A percentile compares a stretch with the other conserved stretches of the same genome.
Evolutionary conservation across 2,329 filamentous ascomycete species (phyloP).

Genomic region (Penicillium brasilianum): DNA sequence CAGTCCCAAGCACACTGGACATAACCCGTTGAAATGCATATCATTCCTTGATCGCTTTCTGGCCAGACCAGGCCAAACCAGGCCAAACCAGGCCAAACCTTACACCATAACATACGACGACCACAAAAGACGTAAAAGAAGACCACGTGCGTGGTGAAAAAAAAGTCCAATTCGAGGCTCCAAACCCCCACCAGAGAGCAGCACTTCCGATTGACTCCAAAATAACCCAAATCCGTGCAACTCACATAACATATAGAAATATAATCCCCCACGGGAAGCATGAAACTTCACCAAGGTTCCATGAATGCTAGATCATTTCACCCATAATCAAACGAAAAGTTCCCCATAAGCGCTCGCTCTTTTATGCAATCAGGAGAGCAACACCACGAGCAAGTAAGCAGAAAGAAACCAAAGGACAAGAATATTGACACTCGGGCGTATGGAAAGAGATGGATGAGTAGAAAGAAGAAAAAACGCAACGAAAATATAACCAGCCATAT

Average conservation of each 20-base stretch:
- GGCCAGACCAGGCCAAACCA: not conserved
- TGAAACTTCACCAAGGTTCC: not conserved
- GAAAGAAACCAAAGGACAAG: not conserved
- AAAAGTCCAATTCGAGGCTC: not conserved
- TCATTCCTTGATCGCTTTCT: not conserved
- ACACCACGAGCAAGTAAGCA: slow-evolving; percentile 15
- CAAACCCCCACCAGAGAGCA: not conserved
- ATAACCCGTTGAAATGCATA: not conserved
- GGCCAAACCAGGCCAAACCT: too few relatives aligned
- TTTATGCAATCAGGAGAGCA: slow-evolving; percentile 28
- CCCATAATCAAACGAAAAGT: slow-evolving; percentile 4
- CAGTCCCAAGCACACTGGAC: not conserved
- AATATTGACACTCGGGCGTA: not conserved
- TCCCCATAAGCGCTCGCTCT: slow-evolving; percentile 22
- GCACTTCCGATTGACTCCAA: slow-evolving; percentile 15
- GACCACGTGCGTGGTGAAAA: not conserved
- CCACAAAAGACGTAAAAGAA: not conserved
- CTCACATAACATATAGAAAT: not conserved
- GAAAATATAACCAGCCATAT: slow-evolving; percentile 12
- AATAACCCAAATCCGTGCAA: slow-evolving; percentile 6
- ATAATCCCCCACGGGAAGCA: not conserved
- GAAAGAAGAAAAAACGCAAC: not conserved
- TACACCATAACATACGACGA: not conserved
- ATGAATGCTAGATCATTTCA: slow-evolving; percentile 2
- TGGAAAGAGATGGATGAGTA: not conserved